Conservation (phyloP, 148 eudicot genomes). For the Beta vulgaris region DNA sequence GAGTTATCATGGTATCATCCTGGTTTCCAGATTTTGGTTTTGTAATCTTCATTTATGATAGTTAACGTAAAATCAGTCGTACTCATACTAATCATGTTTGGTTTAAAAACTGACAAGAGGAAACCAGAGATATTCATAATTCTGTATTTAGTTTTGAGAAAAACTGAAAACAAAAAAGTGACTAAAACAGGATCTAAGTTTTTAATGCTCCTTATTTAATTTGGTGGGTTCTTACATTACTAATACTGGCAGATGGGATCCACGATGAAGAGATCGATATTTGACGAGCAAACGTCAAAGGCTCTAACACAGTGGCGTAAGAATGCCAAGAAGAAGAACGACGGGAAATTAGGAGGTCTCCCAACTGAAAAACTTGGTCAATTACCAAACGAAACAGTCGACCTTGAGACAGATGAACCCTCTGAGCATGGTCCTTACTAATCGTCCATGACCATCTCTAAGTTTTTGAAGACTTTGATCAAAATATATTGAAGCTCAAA, state of each 20-base stretch:
- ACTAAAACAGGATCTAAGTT: too few species aligned
- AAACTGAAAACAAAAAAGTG: too few species aligned
- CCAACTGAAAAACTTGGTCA: conserved; percentile 36
- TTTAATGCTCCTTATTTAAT: too few species aligned
- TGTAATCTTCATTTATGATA: too few species aligned
- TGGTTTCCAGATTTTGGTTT: too few species aligned
- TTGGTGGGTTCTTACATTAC: background rate
- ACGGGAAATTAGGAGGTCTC: conserved; percentile 21
- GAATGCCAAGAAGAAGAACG: conserved; percentile 47
- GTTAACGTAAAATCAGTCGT: too few species aligned
- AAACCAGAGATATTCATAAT: too few species aligned
- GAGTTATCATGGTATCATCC: too few species aligned
- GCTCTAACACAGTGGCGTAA: conserved; percentile 76
- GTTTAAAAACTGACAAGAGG: too few species aligned
- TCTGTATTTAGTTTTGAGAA: too few species aligned
- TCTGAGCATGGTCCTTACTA: too few species aligned
- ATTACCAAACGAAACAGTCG: background rate
- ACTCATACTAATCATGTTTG: too few species aligned
- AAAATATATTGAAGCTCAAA: background rate
- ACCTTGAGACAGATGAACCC: background rate
- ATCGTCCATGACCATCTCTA: background rate
- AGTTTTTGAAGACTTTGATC: background rate
- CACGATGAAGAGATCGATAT: conserved; percentile 76
- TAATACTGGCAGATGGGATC: conserved; percentile 75
- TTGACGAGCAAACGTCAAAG: conserved; percentile 86